These are phyloP conservation scores for Ustilago curta DNA, from an alignment of 1,284 basidiomycete genomes.

Conservation along the genomic window DNA sequence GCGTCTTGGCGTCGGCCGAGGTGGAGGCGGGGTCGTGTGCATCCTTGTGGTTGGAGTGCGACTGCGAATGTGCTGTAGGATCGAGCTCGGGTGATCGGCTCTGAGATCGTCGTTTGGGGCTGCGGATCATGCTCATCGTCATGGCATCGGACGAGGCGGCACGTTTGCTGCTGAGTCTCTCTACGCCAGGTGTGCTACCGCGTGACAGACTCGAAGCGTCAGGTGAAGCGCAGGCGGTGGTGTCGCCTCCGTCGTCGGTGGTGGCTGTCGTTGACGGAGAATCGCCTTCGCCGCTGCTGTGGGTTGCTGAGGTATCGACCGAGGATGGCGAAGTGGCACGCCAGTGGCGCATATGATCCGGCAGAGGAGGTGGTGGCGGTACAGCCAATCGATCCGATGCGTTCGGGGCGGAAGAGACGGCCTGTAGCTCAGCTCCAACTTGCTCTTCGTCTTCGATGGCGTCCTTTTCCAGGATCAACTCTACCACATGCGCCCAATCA, in stretches of 20 bases:
- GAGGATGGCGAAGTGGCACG: slow-evolving; percentile 57
- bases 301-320: slow-evolving; percentile 56
- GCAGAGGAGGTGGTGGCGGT: slow-evolving; percentile 40
- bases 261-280: slow-evolving; percentile 54
- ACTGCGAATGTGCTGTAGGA: slow-evolving; percentile 1
- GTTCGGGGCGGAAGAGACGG: slow-evolving; percentile 12
- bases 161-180: slow-evolving; percentile 49
- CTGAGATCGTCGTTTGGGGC: slow-evolving; percentile 56
- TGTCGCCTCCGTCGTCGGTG: slow-evolving; percentile 54
- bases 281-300: slow-evolving; percentile 56
- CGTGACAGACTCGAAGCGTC: slow-evolving; percentile 31
- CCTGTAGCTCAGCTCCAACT: slow-evolving; percentile 44
- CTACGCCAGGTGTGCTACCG: slow-evolving; percentile 45
- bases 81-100: slow-evolving; percentile 48
- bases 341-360: slow-evolving; percentile 59
- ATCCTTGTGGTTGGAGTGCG: slow-evolving; percentile 1
- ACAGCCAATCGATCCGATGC: slow-evolving; percentile 19
- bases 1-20: slow-evolving; percentile 5
- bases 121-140: slow-evolving; percentile 51
- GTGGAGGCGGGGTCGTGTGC: not conserved
- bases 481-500: slow-evolving; percentile 56
- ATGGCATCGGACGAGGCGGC: slow-evolving; percentile 56
- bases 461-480: slow-evolving; percentile 49
- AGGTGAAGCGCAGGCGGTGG: slow-evolving; percentile 39
- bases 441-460: slow-evolving; percentile 42